Conservation (phyloP, 2,329 filamentous ascomycete genomes). For the Penicillium sp. region DNA sequence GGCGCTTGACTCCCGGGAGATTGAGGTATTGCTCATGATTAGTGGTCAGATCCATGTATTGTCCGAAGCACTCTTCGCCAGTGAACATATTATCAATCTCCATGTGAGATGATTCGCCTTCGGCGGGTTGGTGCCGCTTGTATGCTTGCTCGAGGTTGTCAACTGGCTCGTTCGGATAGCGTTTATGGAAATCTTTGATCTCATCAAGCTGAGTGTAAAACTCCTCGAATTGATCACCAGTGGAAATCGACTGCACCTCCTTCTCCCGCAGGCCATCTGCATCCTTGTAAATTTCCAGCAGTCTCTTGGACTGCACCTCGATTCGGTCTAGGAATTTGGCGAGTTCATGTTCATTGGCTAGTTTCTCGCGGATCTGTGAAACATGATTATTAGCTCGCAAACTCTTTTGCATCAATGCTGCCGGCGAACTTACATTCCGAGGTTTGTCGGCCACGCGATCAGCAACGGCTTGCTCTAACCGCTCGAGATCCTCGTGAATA, state of each 20-base stretch:
- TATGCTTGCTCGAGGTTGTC: constrained; percentile 95
- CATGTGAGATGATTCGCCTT: constrained; percentile 62
- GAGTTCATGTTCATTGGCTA: constrained; percentile 91
- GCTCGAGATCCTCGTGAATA: constrained; percentile 93
- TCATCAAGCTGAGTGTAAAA: constrained; percentile 84
- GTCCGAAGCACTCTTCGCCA: constrained; percentile 89
- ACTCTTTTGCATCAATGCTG: neutral
- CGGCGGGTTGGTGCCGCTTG: constrained; percentile 66
- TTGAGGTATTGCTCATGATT: constrained; percentile 90
- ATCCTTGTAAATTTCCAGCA: constrained; percentile 84
- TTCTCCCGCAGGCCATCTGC: constrained; percentile 67
- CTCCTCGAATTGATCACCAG: constrained; percentile 82
- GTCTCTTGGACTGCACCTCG: constrained; percentile 76
- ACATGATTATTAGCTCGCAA: neutral
- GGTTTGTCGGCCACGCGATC: constrained; percentile 88
- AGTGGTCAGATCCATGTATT: constrained; percentile 84
- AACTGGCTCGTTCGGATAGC: constrained; percentile 90
- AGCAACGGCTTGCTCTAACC: constrained; percentile 88
- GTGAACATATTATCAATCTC: constrained; percentile 91
- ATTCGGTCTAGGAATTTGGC: constrained; percentile 83
- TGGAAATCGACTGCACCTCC: constrained; percentile 81
- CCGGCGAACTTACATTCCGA: constrained; percentile 65
- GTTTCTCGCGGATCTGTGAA: constrained; percentile 77
- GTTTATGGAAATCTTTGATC: constrained; percentile 83
- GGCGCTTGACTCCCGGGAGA: constrained; percentile 77